phyloP scores from a whole-genome alignment of 768 basidiomycete genomes.

The Psilocybe subaeruginosa region DNA sequence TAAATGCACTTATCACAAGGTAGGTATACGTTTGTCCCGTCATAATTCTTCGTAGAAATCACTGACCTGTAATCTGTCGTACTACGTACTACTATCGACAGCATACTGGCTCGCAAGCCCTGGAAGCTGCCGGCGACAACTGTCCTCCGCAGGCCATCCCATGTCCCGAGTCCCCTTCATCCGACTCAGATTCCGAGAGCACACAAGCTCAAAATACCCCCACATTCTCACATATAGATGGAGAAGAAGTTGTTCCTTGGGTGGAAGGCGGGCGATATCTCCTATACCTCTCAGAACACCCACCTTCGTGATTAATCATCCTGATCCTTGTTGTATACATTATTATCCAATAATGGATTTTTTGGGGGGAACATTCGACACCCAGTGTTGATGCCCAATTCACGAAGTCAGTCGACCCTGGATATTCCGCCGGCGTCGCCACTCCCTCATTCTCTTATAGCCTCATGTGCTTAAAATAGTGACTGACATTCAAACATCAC shows the following conservation, averaged over 20 bases:
- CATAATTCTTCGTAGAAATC: neutral
- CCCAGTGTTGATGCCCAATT: too few species aligned
- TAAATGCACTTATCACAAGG: slow-evolving; percentile 19
- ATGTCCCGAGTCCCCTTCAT: slow-evolving; percentile 5
- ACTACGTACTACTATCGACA: neutral
- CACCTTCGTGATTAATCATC: neutral
- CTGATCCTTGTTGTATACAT: too few species aligned
- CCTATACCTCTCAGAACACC: slow-evolving; percentile 16
- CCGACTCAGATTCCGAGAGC: neutral
- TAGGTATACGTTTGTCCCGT: neutral
- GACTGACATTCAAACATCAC: too few species aligned
- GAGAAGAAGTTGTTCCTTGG: slow-evolving; percentile 14
- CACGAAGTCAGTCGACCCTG: too few species aligned
- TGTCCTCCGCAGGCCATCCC: slow-evolving; percentile 12
- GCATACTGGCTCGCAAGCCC: slow-evolving; percentile 9
- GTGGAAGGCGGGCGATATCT: slow-evolving; percentile 15
- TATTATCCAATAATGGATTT: too few species aligned
- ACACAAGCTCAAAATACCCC: neutral
- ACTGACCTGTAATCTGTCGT: neutral
- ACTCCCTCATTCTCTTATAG: too few species aligned
- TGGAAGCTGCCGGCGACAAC: neutral
- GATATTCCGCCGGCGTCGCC: too few species aligned
- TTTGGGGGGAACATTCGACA: too few species aligned
- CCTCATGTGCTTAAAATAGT: too few species aligned
- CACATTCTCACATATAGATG: slow-evolving; percentile 10